Evolutionary conservation across 192 early-diverging fungal genomes (phyloP).

Genomic region (Linnemannia zychae): DNA sequence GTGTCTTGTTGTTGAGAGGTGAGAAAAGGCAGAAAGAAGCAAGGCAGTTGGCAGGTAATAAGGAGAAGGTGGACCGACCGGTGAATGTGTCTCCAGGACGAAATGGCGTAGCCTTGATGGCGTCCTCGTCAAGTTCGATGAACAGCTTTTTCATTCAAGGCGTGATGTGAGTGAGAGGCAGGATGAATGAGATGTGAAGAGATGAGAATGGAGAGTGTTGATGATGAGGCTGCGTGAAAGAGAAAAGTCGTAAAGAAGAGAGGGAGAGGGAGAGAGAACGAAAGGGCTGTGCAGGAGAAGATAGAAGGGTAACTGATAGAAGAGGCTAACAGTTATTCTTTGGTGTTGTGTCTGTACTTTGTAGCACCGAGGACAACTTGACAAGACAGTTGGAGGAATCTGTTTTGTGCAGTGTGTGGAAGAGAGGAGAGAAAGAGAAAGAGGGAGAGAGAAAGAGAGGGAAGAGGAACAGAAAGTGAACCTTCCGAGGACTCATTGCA

Average conservation of each 20-base stretch:
- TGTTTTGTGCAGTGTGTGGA: background rate
- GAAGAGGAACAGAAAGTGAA: background rate
- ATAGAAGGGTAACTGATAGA: background rate
- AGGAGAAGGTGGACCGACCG: background rate
- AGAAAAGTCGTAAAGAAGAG: background rate
- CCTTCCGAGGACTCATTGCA: background rate
- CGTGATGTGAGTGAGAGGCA: background rate
- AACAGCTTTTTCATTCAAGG: constrained; percentile 31
- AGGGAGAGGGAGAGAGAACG: background rate
- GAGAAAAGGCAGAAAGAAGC: background rate
- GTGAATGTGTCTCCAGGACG: background rate
- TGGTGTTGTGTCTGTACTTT: background rate
- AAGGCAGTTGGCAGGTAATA: too few species aligned
- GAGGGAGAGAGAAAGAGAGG: background rate
- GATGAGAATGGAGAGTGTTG: background rate
- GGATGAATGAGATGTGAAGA: background rate
- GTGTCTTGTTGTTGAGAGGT: background rate
- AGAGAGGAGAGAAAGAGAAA: background rate
- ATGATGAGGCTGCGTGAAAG: background rate
- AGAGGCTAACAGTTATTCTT: background rate
- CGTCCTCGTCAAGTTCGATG: constrained; percentile 17
- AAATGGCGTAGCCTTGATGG: background rate
- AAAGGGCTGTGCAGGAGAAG: background rate
- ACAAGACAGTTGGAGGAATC: background rate
- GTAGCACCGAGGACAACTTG: background rate